These are phyloP conservation scores for Entomortierella beljakovae DNA, from an alignment of 192 early-diverging fungal species.

Conservation along the genomic window DNA sequence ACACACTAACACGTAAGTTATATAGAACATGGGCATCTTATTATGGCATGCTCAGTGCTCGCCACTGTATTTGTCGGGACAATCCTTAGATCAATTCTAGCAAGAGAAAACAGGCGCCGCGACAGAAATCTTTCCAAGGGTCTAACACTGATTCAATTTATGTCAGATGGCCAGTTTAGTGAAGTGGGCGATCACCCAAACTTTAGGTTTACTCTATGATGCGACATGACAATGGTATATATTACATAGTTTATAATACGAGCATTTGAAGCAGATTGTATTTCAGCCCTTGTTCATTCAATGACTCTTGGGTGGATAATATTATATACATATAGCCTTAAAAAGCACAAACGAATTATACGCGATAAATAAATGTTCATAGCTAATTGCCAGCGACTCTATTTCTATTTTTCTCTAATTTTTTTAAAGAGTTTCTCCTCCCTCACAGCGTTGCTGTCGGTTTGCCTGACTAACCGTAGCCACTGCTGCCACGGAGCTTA, in stretches of 20 bases:
- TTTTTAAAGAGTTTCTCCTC: background rate
- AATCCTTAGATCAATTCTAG: constrained; percentile 16
- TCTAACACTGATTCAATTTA: constrained; percentile 19
- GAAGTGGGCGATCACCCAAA: constrained; percentile 34
- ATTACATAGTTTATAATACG: too few species aligned
- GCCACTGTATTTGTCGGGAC: constrained; percentile 27
- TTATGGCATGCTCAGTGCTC: constrained; percentile 20
- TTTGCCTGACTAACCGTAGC: background rate
- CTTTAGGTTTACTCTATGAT: constrained; percentile 24
- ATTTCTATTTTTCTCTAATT: background rate
- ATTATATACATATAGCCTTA: too few species aligned
- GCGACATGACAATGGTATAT: too few species aligned
- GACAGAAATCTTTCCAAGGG: constrained; percentile 25
- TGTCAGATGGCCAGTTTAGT: constrained; percentile 30
- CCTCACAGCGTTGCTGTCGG: constrained; percentile 1
- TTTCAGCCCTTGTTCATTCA: too few species aligned
- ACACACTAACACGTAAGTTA: too few species aligned
- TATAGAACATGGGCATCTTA: constrained; percentile 16
- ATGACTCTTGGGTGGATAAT: too few species aligned
- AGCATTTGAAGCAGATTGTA: too few species aligned
- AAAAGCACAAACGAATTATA: too few species aligned
- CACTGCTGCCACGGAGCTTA: background rate
- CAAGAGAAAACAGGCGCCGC: constrained; percentile 40
- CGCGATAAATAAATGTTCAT: background rate
- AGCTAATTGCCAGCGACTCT: background rate